Evolutionary conservation across 2,329 filamentous ascomycete genomes (phyloP), one percentile per base, ranked within the genome.

Genomic region (Monosporascus sp.): DNA sequence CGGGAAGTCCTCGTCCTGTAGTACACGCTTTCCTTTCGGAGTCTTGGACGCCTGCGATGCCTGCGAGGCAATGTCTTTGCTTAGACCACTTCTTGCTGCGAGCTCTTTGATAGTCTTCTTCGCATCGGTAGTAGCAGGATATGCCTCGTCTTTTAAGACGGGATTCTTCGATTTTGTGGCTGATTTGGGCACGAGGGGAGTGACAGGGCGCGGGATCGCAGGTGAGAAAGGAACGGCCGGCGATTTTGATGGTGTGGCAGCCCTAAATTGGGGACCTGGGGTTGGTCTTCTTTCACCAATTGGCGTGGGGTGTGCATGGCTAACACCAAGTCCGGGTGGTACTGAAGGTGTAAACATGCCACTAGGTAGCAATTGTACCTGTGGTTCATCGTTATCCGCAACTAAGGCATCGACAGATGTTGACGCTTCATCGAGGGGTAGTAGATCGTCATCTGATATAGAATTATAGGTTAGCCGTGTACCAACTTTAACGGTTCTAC

Each of bases 361-460:
- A 17, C 61, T 60, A 45, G 53, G 52, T 6, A 51, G 46, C 39
- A 53, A 64, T 51, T 47, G 43, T 7, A 54, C 57, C 55, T 36
- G 64, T 57, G 37, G 46, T 55, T 64, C 62, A 18, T 54, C 65
- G 31, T 58, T 72, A 63, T 89, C 86, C 22, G 84, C 81, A 14
- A 89, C 86, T 4, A 89, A 72, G 3, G 84, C 84, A 65, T 89
- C 86, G 41, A 89, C 81, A n/a, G 80, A 85, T 44, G 76, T 75
- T 3, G 76, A 78, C 14, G 79, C 84, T 59, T 86, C 83, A 56
- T 85, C 82, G 46, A 86, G 73, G 11, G 78, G 80, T 54, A 76
- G 74, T n/a, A 83, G 69, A 49, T 83, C 79, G 63, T 87, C 83
- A 70, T 87, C 85, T 88, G 72, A 60, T 65, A 65, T 65, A 63